These are phyloP conservation scores for Chytriomyces sp. DNA, from an alignment of 192 early-diverging fungal species.

Conservation along the genomic window DNA sequence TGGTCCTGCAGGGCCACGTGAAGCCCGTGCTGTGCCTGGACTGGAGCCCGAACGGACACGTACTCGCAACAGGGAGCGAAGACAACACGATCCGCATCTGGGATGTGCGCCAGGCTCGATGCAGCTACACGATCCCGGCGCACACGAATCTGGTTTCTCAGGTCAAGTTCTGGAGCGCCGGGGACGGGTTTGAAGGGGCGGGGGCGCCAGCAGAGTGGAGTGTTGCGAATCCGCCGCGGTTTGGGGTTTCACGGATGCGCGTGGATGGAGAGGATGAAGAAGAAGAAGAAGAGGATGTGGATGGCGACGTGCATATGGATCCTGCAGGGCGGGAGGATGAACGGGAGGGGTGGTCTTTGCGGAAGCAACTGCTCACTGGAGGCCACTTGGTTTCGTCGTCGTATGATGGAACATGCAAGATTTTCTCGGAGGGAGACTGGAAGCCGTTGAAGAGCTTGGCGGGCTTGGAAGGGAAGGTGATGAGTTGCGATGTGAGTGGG, in stretches of 20 bases:
- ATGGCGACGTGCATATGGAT: constrained; percentile 16
- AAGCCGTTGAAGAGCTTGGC: constrained; percentile 84
- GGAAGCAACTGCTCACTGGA: constrained; percentile 58
- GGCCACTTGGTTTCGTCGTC: constrained; percentile 77
- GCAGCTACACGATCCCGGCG: constrained; percentile 83
- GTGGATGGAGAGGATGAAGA: constrained; percentile 31
- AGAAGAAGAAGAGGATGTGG: constrained; percentile 36
- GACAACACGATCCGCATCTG: constrained; percentile 92
- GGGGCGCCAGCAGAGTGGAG: constrained; percentile 22
- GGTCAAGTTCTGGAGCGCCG: constrained; percentile 61
- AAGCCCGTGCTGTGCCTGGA: constrained; percentile 86
- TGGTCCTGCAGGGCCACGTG: constrained; percentile 88
- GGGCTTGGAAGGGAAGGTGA: constrained; percentile 89
- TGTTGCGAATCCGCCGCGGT: constrained; percentile 14
- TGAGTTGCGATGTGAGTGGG: constrained; percentile 79
- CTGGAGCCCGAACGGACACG: constrained; percentile 91
- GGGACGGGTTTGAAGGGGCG: constrained; percentile 39
- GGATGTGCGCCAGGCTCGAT: constrained; percentile 81
- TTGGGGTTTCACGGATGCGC: neutral
- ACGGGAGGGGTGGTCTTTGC: constrained; percentile 35
- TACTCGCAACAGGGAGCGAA: constrained; percentile 86
- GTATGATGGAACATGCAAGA: constrained; percentile 89
- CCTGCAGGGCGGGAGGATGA: constrained; percentile 12
- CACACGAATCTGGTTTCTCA: constrained; percentile 89
- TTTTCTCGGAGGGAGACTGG: constrained; percentile 94